Conservation (phyloP, 345 rosid genomes). For the Passiflora organensis region DNA sequence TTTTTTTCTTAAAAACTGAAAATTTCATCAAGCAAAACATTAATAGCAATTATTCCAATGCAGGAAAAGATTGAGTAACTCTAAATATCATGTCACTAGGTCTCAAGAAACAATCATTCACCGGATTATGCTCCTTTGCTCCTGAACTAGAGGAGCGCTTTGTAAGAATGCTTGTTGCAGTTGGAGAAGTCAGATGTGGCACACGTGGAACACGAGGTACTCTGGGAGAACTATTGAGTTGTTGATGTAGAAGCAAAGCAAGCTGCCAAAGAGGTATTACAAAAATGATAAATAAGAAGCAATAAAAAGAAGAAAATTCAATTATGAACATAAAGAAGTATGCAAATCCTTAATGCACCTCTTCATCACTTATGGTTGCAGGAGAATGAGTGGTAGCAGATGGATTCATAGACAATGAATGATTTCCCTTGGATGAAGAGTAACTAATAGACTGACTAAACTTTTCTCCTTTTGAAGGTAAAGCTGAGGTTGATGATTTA, state of each 20-base stretch:
- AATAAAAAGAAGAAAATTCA: slow-evolving; percentile 1
- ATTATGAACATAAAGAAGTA: slow-evolving; percentile 1
- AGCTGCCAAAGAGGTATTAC: slow-evolving; percentile 41
- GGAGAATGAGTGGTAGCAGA: slow-evolving; percentile 41
- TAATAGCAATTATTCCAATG: background rate
- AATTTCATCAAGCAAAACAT: slow-evolving; percentile 1
- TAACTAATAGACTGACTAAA: slow-evolving; percentile 42
- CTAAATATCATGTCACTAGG: background rate
- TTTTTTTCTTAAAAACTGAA: slow-evolving; percentile 68
- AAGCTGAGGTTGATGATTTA: slow-evolving; percentile 40
- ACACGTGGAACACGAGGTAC: slow-evolving; percentile 97
- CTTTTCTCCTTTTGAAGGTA: slow-evolving; percentile 60
- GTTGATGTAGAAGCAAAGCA: slow-evolving; percentile 94
- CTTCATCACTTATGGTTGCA: slow-evolving; percentile 79
- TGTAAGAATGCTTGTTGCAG: slow-evolving; percentile 50
- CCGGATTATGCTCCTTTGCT: slow-evolving; percentile 66
- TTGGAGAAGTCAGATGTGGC: slow-evolving; percentile 67
- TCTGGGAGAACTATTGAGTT: slow-evolving; percentile 96
- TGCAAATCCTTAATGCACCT: slow-evolving; percentile 39
- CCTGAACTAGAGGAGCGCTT: slow-evolving; percentile 75
- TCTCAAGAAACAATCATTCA: slow-evolving; percentile 19
- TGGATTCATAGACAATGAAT: slow-evolving; percentile 40
- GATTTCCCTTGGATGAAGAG: slow-evolving; percentile 47
- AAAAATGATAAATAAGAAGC: background rate
- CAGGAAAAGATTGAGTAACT: background rate